These are phyloP conservation scores for Phoma sp. DNA, from an alignment of 2,329 filamentous ascomycete species.

Conservation along the genomic window DNA sequence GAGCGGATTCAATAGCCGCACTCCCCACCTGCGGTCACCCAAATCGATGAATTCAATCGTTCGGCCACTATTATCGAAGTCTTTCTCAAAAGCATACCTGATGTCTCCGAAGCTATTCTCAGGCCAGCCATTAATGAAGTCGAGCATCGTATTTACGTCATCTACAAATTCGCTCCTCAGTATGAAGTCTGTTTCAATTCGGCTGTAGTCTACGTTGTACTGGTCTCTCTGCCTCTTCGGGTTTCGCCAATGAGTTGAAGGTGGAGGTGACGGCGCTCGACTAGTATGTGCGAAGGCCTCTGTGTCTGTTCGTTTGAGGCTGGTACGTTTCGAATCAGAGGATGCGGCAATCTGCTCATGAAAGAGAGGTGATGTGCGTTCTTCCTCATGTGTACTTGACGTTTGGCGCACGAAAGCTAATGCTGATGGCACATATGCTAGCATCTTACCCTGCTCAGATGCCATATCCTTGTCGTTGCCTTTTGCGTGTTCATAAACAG, in stretches of 20 bases:
- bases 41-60: neutral
- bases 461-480: neutral
- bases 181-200: slow-evolving; percentile 16
- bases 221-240: neutral
- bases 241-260: slow-evolving; percentile 2
- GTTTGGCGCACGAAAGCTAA: neutral
- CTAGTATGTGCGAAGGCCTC: neutral
- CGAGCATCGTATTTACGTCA: slow-evolving; percentile 22
- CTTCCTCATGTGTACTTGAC: neutral
- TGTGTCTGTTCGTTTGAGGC: neutral
- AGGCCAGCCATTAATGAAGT: slow-evolving; percentile 10
- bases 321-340: neutral
- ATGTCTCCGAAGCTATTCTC: neutral
- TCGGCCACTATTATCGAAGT: slow-evolving; percentile 4
- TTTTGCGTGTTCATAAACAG: neutral
- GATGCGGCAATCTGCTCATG: neutral
- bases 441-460: neutral
- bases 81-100: slow-evolving; percentile 7
- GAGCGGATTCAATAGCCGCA: neutral
- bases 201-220: slow-evolving; percentile 1
- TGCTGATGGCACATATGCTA: neutral
- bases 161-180: slow-evolving; percentile 11
- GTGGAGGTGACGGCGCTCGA: neutral
- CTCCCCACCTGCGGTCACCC: neutral
- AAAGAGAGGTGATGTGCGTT: neutral